A percentile compares a stretch with the other conserved stretches of the same genome.
Conservation (phyloP, 2,329 filamentous ascomycete species). For the Ophiocordyceps camponoti-saundersi region DNA sequence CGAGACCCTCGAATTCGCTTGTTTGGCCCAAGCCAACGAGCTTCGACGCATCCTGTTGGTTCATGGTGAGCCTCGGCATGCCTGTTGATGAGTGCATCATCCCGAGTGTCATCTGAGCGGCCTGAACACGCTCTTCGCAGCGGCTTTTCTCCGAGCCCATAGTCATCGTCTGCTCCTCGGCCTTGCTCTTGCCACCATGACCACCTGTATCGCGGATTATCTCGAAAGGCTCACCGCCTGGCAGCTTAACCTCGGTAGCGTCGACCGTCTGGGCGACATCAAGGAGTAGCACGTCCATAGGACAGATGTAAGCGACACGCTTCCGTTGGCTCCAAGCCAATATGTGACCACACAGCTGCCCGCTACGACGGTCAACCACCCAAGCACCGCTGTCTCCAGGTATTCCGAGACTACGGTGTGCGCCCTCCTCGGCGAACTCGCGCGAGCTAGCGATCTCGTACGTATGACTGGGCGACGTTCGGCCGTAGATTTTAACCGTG, state of each 20-base stretch:
- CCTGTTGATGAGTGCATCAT: background rate
- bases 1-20: constrained; percentile 10
- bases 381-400: constrained; percentile 88
- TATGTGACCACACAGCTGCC: constrained; percentile 75
- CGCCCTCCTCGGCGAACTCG: constrained; percentile 1
- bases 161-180: constrained; percentile 9
- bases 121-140: background rate
- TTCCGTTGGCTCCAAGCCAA: constrained; percentile 73
- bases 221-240: constrained; percentile 34
- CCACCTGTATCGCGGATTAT: constrained; percentile 7
- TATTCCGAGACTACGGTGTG: constrained; percentile 32
- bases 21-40: constrained; percentile 12
- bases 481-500: constrained; percentile 75
- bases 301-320: constrained; percentile 77
- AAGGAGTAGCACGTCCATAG: constrained; percentile 77
- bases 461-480: constrained; percentile 60
- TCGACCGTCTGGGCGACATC: constrained; percentile 71
- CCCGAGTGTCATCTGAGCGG: background rate
- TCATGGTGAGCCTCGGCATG: constrained; percentile 5
- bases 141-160: background rate
- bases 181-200: background rate
- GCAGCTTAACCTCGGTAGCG: constrained; percentile 53
- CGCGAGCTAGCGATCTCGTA: constrained; percentile 16
- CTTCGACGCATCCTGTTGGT: constrained; percentile 9
- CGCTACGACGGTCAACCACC: constrained; percentile 68